Base-by-base conservation (phyloP, 2,329 filamentous ascomycete species). In the Dendrostoma leiphaemia region DNA sequence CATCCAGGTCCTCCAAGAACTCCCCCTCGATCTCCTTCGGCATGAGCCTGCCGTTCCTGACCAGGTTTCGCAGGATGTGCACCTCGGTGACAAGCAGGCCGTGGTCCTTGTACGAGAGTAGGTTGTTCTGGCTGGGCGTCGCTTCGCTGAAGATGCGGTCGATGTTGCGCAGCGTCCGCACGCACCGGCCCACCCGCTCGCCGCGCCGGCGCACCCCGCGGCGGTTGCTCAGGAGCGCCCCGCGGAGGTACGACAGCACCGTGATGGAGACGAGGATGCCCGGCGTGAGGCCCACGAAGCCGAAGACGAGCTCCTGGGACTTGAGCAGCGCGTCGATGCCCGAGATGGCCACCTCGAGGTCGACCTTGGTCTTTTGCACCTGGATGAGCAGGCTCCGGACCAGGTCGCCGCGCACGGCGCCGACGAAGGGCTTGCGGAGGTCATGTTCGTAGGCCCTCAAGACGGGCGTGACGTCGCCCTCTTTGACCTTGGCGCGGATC, bases 301-400 rank as follows among this genome's bases (percentile, higher is more conserved):
- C 94, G 73, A 99, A 99, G 23, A 99, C 90, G 45, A 99, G 81
- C 68, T 99, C 93, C 67, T 99, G 94, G 65, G 92, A 97, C 74
- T 94, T 96, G 54, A 99, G 80, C 29, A 99, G 81, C 31, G 91
- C 85, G 75, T 99, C 93, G 61, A 99, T 99, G 17, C 94, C 94
- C 56, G 89, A 91, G 74, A 99, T 92, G 13, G 94, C 94, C 58
- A 97, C 86, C 70, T 99, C 94, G 12, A 99, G 85, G 66, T 99
- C 94, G 8, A 99, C 94, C 75, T 99, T 99, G 21, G 94, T 97
- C 79, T 99, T 99, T 66, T 99, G 94, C 34, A 99, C 87, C 67
- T 99, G 94, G 52, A 99, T 97, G 41, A 99, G 78, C 26, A 99
- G 82, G 4, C 93, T 91, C 48, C 93, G 86, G 32, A 97, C 82